phyloP scores from a whole-genome alignment of 2,329 filamentous ascomycete species.

The Pestalotiopsis sp. region DNA sequence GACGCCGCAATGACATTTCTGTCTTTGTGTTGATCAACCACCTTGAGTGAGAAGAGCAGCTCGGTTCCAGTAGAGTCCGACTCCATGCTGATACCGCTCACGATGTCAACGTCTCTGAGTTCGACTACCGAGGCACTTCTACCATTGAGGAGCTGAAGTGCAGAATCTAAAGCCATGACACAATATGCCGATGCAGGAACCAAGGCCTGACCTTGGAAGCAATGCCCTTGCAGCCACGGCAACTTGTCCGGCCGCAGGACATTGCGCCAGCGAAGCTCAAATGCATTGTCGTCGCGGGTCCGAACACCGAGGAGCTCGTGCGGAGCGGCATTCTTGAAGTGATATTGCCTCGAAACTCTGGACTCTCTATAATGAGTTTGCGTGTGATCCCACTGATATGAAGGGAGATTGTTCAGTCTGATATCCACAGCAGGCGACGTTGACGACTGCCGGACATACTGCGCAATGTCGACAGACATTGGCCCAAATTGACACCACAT shows the following conservation, averaged over 20 bases:
- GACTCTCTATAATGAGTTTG: constrained; percentile 45
- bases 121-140: constrained; percentile 28
- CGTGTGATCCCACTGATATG: constrained; percentile 53
- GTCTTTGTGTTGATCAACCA: constrained; percentile 18
- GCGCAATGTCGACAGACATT: constrained; percentile 17
- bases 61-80: constrained; percentile 37
- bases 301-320: constrained; percentile 43
- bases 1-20: constrained; percentile 29
- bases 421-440: background rate
- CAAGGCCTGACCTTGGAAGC: constrained; percentile 45
- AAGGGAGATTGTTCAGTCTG: constrained; percentile 35
- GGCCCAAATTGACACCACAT: constrained; percentile 28
- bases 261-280: constrained; percentile 43
- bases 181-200: constrained; percentile 51
- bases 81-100: constrained; percentile 29
- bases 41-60: constrained; percentile 36
- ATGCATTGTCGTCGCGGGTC: constrained; percentile 36
- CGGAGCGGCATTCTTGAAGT: constrained; percentile 26
- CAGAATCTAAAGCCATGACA: constrained; percentile 49
- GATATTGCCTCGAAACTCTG: constrained; percentile 43
- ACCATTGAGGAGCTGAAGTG: constrained; percentile 27
- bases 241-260: constrained; percentile 39
- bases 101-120: constrained; percentile 28
- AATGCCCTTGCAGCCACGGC: constrained; percentile 43
- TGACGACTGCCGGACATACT: constrained; percentile 26